phyloP scores from a whole-genome alignment of 176 grass and related monocot genomes.

The Lolium perenne region DNA sequence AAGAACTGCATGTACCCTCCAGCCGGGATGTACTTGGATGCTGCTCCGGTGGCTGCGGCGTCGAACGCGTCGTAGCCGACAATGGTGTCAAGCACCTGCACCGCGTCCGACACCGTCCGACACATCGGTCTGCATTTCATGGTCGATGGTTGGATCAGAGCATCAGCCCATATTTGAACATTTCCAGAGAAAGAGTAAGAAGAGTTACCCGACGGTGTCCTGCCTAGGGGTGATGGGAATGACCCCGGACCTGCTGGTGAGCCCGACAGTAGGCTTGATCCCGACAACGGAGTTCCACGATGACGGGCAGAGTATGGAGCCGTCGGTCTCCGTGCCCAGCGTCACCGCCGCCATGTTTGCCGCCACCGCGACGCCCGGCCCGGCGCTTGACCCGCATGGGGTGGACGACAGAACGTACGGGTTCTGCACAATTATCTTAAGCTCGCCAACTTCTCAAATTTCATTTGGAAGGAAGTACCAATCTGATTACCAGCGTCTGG shows the following conservation, averaged over 20 bases:
- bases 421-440: slow-evolving; percentile 35
- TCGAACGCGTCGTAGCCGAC: slow-evolving; percentile 59
- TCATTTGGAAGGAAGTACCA: not conserved
- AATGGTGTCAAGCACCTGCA: slow-evolving; percentile 63
- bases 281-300: slow-evolving; percentile 59
- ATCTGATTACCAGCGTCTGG: not conserved
- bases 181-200: not conserved
- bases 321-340: slow-evolving; percentile 69
- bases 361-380: slow-evolving; percentile 55
- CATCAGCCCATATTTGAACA: not conserved
- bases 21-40: slow-evolving; percentile 54
- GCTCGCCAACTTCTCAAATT: not conserved
- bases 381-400: slow-evolving; percentile 62
- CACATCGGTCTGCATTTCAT: slow-evolving; percentile 58
- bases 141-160: not conserved
- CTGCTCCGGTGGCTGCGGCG: slow-evolving; percentile 47
- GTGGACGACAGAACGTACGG: slow-evolving; percentile 46
- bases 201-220: slow-evolving; percentile 59
- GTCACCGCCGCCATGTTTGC: slow-evolving; percentile 76
- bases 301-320: slow-evolving; percentile 69
- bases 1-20: slow-evolving; percentile 71
- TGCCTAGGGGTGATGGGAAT: slow-evolving; percentile 54
- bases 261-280: slow-evolving; percentile 61
- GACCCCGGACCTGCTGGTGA: slow-evolving; percentile 65
- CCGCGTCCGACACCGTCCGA: slow-evolving; percentile 56